Evolutionary conservation across 345 rosid species (phyloP), one percentile per base, ranked within the genome.

Genomic region (Reutealis trisperma): DNA sequence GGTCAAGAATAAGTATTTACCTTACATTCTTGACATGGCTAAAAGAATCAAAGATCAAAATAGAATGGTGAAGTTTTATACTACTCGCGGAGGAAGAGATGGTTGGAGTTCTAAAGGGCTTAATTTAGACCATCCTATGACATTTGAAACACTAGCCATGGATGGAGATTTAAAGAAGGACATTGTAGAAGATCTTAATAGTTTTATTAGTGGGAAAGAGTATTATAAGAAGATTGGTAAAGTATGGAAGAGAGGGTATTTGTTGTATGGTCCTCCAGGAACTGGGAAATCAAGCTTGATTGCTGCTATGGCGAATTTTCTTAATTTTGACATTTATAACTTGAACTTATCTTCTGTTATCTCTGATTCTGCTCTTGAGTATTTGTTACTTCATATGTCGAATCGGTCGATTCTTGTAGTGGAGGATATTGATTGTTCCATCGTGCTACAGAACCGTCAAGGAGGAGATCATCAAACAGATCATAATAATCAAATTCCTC

Each of bases 341-440:
- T 47, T 85, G 82, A 82, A 85, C 51, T 67, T 84, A 21, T 76
- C 86, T 0, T 71, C 72, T 18, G 81, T 85, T 11, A 27, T 10
- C 12, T 73, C 83, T 9, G 87, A 87, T 25, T 78, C 87, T 18
- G 14, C 65, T 1, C 83, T 87, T 1, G 83, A 82, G 73, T 27
- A 61, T 55, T 62, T 85, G 70, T n/a, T 85, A 77, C 84, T 82
- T 45, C 87, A 80, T 42, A 79, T 82, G 75, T 78, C 86, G 15
- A 83, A 77, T 59, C 86, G 85, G 18, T 84, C 89, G 0, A 83
- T 86, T 41, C 82, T 88, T 37, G 88, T 88, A 22, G 74, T 88
- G 30, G 91, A 88, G 61, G 89, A 88, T 61, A 81, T 88, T 16
- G 91, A 88, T 47, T 84, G 87, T 60, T 84, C 80, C n/a, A 51